Base-by-base conservation (phyloP, 306 rosid genomes). In the Fagus sylvatica region DNA sequence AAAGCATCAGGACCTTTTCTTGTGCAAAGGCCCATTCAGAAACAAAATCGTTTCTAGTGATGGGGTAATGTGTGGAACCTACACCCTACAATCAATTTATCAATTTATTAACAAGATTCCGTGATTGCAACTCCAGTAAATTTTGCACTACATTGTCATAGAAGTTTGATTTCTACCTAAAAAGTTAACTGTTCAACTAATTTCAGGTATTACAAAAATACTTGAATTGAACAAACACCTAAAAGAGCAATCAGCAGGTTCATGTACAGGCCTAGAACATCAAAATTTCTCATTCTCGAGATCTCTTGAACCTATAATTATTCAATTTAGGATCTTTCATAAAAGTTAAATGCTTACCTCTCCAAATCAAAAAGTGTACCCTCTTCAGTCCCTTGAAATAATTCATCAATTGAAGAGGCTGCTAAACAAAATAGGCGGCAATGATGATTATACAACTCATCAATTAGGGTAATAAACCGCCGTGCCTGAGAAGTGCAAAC, bases 311-410 rank as follows among this genome's bases (percentile, higher is more conserved):
- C 17, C 56, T 11, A 40, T 33, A 77, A 22, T 22, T 11, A 39
- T 71, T 64, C 67, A 78, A 73, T 28, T 76, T 60, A 74, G 42
- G 68, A 46, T 46, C 42, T 71, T 22, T 64, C 56, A 69, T n/a
- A 70, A 39, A 72, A 64, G 69, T 57, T 33, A 43, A 66, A 79
- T 71, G 82, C 68, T 78, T 77, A 91, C 98, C 98, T 95, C 84
- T 95, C 98, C 88, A 91, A 76, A 90, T 92, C 93, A 82, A 95
- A 92, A 76, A 93, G 98, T 72, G 97, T 74, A 51, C 98, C 98
- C 77, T 95, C 98, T 69, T 91, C 96, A 6, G 98, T 93, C 87
- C 98, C 97, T 85, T 95, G 97, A 87, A 95, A 95, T 83, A 92
- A 84, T 57, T 89, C 93, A 66, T 95, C 98, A 82, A 93, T 89